A percentile compares a stretch with the other conserved stretches of the same genome.
Conservation (phyloP, 2,329 filamentous ascomycete species). For the Penicillium sp. region DNA sequence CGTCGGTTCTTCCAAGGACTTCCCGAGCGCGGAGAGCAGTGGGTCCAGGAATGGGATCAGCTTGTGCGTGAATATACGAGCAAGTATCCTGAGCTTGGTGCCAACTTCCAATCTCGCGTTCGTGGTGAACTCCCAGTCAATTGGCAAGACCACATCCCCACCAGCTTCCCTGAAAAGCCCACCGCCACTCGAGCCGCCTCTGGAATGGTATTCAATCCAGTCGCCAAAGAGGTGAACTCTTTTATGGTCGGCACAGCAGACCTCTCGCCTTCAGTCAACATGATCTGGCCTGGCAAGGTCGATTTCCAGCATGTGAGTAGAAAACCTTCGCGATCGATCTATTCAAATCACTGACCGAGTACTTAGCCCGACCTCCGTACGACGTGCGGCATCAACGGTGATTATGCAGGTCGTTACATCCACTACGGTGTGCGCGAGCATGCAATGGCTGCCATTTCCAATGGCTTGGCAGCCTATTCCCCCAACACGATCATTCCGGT, state of each 20-base stretch:
- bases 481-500: constrained; percentile 59
- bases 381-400: constrained; percentile 47
- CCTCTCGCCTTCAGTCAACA: constrained; percentile 56
- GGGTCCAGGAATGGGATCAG: constrained; percentile 53
- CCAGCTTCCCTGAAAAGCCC: constrained; percentile 49
- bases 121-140: constrained; percentile 51
- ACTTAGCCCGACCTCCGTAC: constrained; percentile 30
- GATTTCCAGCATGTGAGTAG: constrained; percentile 53
- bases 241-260: constrained; percentile 59
- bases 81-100: constrained; percentile 50
- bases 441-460: constrained; percentile 77
- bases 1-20: constrained; percentile 56
- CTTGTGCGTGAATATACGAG: constrained; percentile 47
- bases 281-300: constrained; percentile 56
- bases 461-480: constrained; percentile 63
- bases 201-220: constrained; percentile 54
- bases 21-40: constrained; percentile 47
- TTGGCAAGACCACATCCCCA: constrained; percentile 55
- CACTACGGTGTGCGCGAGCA: constrained; percentile 64
- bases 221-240: constrained; percentile 50
- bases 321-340: not conserved
- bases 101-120: constrained; percentile 52
- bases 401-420: constrained; percentile 53
- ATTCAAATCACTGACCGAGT: constrained; percentile 6
- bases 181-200: constrained; percentile 54